phyloP scores from a whole-genome alignment of 495 filamentous ascomycete species.

The Darksidea phi region DNA sequence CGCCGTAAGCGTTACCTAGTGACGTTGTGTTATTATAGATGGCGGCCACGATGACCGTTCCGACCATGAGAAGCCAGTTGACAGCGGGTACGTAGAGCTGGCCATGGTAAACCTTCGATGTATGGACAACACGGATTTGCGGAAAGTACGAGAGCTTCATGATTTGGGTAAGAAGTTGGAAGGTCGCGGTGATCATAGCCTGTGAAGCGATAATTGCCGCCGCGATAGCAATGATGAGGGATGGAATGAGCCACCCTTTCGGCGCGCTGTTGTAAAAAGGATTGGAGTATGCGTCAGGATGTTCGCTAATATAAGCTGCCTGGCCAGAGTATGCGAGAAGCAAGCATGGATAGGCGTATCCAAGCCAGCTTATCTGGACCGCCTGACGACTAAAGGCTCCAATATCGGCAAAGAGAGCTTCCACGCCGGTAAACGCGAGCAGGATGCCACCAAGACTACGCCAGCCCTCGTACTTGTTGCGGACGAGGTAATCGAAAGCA shows the following conservation, averaged over 20 bases:
- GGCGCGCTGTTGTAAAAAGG: constrained; percentile 70
- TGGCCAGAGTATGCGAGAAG: constrained; percentile 72
- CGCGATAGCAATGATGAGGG: constrained; percentile 63
- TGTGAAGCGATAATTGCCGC: constrained; percentile 75
- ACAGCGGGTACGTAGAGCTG: constrained; percentile 70
- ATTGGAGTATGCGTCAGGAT: constrained; percentile 63
- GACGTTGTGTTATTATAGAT: constrained; percentile 67
- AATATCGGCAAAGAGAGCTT: constrained; percentile 72
- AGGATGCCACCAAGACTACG: constrained; percentile 65
- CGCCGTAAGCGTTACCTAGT: constrained; percentile 55
- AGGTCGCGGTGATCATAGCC: constrained; percentile 73
- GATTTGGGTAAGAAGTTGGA: constrained; percentile 64
- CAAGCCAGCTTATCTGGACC: constrained; percentile 65
- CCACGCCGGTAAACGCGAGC: constrained; percentile 71
- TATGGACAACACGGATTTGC: constrained; percentile 67
- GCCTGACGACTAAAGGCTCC: constrained; percentile 57
- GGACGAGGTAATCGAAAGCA: constrained; percentile 60
- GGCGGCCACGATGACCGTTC: constrained; percentile 69
- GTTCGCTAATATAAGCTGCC: constrained; percentile 65
- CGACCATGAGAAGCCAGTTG: constrained; percentile 73
- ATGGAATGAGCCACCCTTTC: constrained; percentile 64
- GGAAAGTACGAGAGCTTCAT: constrained; percentile 76
- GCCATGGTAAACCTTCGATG: constrained; percentile 62
- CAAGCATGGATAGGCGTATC: constrained; percentile 67
- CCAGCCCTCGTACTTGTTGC: constrained; percentile 65